A percentile compares a stretch with the other conserved stretches of the same genome.
Evolutionary conservation across 768 basidiomycete species (phyloP).

Genomic region (Tylopilus sp.): DNA sequence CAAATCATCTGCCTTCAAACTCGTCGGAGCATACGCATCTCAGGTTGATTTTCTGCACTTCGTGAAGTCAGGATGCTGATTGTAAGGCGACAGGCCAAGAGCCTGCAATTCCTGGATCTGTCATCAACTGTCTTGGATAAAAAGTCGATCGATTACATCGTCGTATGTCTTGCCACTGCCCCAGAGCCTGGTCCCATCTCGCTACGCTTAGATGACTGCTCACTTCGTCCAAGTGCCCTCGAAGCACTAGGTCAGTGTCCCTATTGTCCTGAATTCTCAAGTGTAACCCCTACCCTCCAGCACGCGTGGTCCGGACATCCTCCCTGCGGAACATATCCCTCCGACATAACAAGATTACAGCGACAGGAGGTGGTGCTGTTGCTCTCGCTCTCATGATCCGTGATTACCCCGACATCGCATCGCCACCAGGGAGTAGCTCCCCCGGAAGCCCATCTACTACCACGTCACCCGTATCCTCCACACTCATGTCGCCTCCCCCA

Average conservation of each 20-base stretch:
- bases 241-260: slow-evolving; percentile 71
- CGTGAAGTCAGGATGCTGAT: background rate
- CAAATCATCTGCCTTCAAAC: slow-evolving; percentile 69
- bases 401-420: slow-evolving; percentile 85
- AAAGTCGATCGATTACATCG: slow-evolving; percentile 78
- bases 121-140: slow-evolving; percentile 86
- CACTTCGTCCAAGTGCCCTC: slow-evolving; percentile 65
- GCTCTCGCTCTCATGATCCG: slow-evolving; percentile 94
- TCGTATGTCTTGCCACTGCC: slow-evolving; percentile 53
- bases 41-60: slow-evolving; percentile 44
- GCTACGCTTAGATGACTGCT: slow-evolving; percentile 86
- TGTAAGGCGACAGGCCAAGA: slow-evolving; percentile 52
- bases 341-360: slow-evolving; percentile 81
- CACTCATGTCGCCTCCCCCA: slow-evolving; percentile 31
- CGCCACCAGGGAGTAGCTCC: slow-evolving; percentile 11
- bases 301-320: slow-evolving; percentile 79
- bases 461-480: slow-evolving; percentile 11
- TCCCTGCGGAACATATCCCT: slow-evolving; percentile 86
- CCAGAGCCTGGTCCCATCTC: slow-evolving; percentile 55
- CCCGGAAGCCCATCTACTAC: slow-evolving; percentile 6
- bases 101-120: slow-evolving; percentile 83
- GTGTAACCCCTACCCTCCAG: slow-evolving; percentile 34
- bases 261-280: background rate
- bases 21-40: slow-evolving; percentile 76
- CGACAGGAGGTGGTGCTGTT: slow-evolving; percentile 85